Percentiles rank a stretch among this genome's conserved stretches.
Conservation (phyloP, 331 rosid species). For the Acacia pycnantha region DNA sequence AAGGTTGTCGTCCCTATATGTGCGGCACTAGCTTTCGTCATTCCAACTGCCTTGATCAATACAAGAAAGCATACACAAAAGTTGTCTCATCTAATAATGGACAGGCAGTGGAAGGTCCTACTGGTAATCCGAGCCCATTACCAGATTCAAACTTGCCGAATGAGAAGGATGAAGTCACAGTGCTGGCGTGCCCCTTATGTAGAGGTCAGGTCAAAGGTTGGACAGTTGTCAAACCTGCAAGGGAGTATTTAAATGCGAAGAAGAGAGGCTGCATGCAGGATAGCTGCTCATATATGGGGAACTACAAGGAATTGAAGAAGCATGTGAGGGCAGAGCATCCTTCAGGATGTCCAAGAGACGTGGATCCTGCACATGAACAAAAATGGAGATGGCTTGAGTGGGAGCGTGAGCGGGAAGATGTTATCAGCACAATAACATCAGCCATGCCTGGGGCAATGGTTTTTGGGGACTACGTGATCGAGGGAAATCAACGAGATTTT, state of each 20-base stretch:
- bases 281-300: conserved; percentile 74
- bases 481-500: conserved; percentile 56
- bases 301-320: conserved; percentile 81
- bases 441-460: conserved; percentile 93
- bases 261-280: conserved; percentile 93
- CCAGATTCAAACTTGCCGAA: conserved; percentile 42
- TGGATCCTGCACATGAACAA: conserved; percentile 83
- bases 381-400: conserved; percentile 97
- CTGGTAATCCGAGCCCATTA: conserved; percentile 29
- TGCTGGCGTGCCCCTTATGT: conserved; percentile 75
- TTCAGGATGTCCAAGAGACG: conserved; percentile 76
- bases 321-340: conserved; percentile 89
- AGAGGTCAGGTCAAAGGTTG: conserved; percentile 95
- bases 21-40: conserved; percentile 66
- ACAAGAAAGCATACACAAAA: conserved; percentile 73
- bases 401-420: conserved; percentile 91
- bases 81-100: conserved; percentile 42
- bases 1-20: conserved; percentile 74
- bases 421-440: conserved; percentile 88
- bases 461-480: conserved; percentile 91
- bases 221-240: conserved; percentile 94
- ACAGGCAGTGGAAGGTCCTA: conserved; percentile 39
- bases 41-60: conserved; percentile 81
- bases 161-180: conserved; percentile 50
- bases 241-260: conserved; percentile 79